Evolutionary conservation across 2,329 filamentous ascomycete species (phyloP).

Genomic region (Cladosporium velox): DNA sequence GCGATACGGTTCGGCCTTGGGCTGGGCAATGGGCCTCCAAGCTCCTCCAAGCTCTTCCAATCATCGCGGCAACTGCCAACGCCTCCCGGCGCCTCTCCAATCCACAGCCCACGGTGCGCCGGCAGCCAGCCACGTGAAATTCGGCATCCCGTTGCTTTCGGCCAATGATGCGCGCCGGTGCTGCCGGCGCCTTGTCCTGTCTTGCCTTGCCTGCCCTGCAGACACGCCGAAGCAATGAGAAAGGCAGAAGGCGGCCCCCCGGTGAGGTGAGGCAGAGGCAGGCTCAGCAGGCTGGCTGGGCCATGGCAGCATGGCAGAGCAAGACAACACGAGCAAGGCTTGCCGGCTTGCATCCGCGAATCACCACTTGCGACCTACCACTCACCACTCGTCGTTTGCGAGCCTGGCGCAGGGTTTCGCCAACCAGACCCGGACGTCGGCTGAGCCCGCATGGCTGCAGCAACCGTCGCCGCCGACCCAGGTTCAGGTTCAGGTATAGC

Average conservation of each 20-base stretch:
- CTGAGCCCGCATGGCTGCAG: slow-evolving; percentile 1
- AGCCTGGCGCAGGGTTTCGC: not conserved
- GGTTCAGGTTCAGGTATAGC: not conserved
- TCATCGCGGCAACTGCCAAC: slow-evolving; percentile 11
- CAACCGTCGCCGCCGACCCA: not conserved
- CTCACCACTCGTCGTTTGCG: not conserved
- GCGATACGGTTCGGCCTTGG: not conserved
- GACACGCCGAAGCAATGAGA: not conserved
- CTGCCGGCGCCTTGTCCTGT: slow-evolving; percentile 7
- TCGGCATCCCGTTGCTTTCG: slow-evolving; percentile 16
- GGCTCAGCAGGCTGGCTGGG: not conserved
- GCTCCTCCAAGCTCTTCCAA: slow-evolving; percentile 3
- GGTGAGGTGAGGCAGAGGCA: not conserved
- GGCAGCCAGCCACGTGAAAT: slow-evolving; percentile 12
- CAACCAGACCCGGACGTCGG: not conserved
- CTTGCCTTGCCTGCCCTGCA: slow-evolving; percentile 5
- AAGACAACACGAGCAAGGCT: not conserved
- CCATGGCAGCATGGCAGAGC: not conserved
- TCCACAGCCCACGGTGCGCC: slow-evolving; percentile 4
- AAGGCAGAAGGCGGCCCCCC: not conserved
- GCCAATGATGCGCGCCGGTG: slow-evolving; percentile 9
- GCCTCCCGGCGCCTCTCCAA: slow-evolving; percentile 7
- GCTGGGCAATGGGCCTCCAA: not conserved
- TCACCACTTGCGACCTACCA: not conserved
- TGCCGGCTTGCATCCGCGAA: not conserved